Conservation (phyloP, 108 stramenopile genomes). For the Skeletonema tropicum region DNA sequence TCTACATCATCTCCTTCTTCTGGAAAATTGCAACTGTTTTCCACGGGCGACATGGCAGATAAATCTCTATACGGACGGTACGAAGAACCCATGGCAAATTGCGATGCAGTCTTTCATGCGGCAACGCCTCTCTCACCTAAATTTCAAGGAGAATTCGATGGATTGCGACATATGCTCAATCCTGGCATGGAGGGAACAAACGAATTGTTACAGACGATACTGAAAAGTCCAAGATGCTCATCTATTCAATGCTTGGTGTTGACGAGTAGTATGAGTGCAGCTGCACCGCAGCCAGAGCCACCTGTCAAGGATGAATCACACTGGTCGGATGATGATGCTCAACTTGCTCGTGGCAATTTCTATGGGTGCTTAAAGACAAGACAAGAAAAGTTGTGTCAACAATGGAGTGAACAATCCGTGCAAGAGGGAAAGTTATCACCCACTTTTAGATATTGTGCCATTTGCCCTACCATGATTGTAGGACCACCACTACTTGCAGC, state of each 20-base stretch:
- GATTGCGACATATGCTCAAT: conserved; percentile 30
- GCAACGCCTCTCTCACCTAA: conserved; percentile 39
- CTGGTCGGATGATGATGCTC: conserved; percentile 34
- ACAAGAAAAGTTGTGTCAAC: conserved; percentile 30
- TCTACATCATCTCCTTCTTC: conserved; percentile 8
- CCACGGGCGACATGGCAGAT: conserved; percentile 41
- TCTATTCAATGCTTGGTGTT: conserved; percentile 32
- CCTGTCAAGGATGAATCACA: conserved; percentile 29
- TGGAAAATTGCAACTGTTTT: conserved; percentile 37
- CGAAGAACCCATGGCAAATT: conserved; percentile 15
- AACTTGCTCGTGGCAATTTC: conserved; percentile 22
- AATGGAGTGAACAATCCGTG: conserved; percentile 12
- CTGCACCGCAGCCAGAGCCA: conserved; percentile 32
- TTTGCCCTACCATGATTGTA: conserved; percentile 34
- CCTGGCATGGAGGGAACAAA: conserved; percentile 39
- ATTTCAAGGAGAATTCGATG: conserved; percentile 31
- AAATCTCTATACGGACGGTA: conserved; percentile 13
- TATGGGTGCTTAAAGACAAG: conserved; percentile 42
- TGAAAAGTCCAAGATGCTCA: not conserved
- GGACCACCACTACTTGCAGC: conserved; percentile 17
- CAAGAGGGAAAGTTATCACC: conserved; percentile 5
- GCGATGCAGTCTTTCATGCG: conserved; percentile 42
- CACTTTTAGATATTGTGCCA: conserved; percentile 24
- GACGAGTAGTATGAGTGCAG: conserved; percentile 38
- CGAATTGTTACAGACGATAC: conserved; percentile 18